These are phyloP conservation scores for Pythium volutum DNA, from an alignment of 352 stramenopile species.

Conservation along the genomic window DNA sequence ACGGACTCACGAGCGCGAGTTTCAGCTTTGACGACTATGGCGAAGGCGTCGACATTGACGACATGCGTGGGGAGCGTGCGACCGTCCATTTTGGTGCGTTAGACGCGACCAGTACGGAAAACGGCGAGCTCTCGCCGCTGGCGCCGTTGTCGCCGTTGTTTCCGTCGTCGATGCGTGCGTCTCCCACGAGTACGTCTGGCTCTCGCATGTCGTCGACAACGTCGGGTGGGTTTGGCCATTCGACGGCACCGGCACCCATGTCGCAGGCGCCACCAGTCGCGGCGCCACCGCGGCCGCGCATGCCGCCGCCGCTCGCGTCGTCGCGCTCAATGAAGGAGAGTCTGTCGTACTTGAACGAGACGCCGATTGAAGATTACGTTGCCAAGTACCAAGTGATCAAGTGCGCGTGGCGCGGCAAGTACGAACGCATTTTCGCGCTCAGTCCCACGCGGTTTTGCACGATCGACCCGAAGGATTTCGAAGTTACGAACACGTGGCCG, in stretches of 20 bases:
- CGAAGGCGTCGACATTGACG: constrained; percentile 28
- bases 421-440: constrained; percentile 84
- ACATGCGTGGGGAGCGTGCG: constrained; percentile 17
- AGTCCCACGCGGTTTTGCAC: constrained; percentile 78
- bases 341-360: constrained; percentile 36
- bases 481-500: constrained; percentile 87
- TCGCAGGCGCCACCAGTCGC: constrained; percentile 2
- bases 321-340: constrained; percentile 23
- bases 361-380: constrained; percentile 78
- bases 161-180: not conserved
- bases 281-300: constrained; percentile 20
- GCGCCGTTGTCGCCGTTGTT: constrained; percentile 23
- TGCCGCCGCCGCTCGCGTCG: constrained; percentile 6
- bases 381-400: constrained; percentile 86
- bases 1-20: constrained; percentile 18
- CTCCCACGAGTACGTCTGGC: not conserved
- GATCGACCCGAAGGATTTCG: constrained; percentile 84
- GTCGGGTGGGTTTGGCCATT: not conserved
- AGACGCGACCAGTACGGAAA: not conserved
- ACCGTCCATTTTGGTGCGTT: not conserved
- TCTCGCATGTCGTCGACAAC: constrained; percentile 15
- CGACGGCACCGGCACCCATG: not conserved
- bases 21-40: constrained; percentile 27
- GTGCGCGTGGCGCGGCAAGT: constrained; percentile 81
- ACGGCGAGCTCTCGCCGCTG: not conserved